phyloP scores from a whole-genome alignment of 495 filamentous ascomycete genomes.

The Aspergillus biplanus region DNA sequence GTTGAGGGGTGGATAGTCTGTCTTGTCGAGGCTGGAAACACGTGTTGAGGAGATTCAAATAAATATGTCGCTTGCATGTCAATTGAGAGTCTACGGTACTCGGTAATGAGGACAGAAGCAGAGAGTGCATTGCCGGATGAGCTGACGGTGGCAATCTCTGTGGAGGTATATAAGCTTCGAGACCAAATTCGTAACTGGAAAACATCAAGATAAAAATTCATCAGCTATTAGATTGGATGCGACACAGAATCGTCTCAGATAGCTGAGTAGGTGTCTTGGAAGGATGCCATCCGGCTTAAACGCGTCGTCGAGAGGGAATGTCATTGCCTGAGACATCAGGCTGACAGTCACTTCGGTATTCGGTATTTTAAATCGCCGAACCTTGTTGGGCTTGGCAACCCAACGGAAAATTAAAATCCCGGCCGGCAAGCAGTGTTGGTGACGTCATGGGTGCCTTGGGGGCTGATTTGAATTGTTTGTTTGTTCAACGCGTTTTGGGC shows the following conservation, averaged over 20 bases:
- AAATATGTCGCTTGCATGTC: neutral
- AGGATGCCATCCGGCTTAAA: neutral
- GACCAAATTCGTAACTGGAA: neutral
- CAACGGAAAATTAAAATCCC: too few species aligned
- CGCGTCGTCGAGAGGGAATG: neutral
- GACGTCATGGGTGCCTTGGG: too few species aligned
- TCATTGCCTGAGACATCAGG: neutral
- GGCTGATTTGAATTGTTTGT: too few species aligned
- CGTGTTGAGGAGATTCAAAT: neutral
- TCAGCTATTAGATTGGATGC: neutral
- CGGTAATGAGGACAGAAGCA: neutral
- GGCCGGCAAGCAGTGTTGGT: too few species aligned
- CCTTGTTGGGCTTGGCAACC: too few species aligned
- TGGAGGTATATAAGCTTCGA: neutral
- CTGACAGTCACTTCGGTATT: neutral
- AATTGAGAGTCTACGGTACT: neutral
- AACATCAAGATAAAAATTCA: neutral
- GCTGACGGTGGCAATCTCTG: neutral
- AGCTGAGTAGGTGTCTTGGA: neutral
- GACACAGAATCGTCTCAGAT: neutral
- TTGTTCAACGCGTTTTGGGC: too few species aligned
- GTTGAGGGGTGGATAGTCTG: neutral
- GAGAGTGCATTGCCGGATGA: neutral
- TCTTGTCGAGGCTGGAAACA: neutral
- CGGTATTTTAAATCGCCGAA: too few species aligned